Evolutionary conservation across 2,329 filamentous ascomycete species (phyloP), one percentile per base, ranked within the genome.

Genomic region (Monilinia fructigena): DNA sequence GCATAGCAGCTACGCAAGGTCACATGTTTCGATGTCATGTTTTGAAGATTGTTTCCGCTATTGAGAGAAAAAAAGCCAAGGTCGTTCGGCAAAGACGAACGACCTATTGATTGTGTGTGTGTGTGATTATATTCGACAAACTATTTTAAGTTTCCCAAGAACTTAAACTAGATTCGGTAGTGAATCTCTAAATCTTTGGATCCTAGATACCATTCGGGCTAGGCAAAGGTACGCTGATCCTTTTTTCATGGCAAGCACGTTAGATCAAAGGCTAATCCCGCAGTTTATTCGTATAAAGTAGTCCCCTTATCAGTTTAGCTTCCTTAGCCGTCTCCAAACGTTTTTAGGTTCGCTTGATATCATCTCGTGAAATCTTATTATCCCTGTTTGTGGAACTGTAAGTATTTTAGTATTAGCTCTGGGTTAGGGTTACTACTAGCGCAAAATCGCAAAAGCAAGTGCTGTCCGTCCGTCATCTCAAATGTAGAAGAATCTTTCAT

Each of bases 401-500:
- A 42, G 40, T 42, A 42, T 42, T 55, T 23, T 47, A n/a, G 14
- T 38, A 4, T 35, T 47, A 55, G 52, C 20, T 11, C 40, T 64
- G 61, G 61, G 61, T 64, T 55, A 64, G 52, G 58, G 42, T 47
- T 48, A 2, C n/a, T 48, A 12, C 18, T 48, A 48, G 42, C 31
- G 61, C 45, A 23, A 23, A 31, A 54, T 42, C 26, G 26, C 52
- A 63, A 63, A 55, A 45, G 38, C 48, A 63, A 63, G 50, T 23
- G 54, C 45, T 64, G 61, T 64, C 47, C 61, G 31, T 50, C 42
- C 61, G 61, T 64, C 61, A 64, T 64, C 52, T 35, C 58, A 52
- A 18, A 50, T 61, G 47, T 26, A 61, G 58, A 61, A 61, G 58
- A 64, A 64, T 64, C 53, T 64, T 64, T 64, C 28, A 45, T 64